These are phyloP conservation scores for Ogataea ramenticola DNA, from an alignment of 805 yeast species.

Conservation along the genomic window DNA sequence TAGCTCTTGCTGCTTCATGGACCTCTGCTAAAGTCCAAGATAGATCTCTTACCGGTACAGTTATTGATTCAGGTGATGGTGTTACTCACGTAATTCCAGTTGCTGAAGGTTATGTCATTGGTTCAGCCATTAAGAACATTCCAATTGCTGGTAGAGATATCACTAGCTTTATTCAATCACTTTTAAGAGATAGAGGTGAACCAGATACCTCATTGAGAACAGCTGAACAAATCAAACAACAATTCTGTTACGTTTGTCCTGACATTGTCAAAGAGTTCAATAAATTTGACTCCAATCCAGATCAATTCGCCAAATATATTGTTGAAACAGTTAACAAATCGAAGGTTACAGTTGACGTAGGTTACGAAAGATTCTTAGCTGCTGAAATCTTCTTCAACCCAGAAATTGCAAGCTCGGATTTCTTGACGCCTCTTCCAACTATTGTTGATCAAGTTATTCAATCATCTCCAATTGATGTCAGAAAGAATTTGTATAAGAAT, in stretches of 20 bases:
- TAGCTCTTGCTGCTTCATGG: constrained; percentile 99
- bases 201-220: constrained; percentile 88
- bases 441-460: constrained; percentile 95
- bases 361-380: constrained; percentile 95
- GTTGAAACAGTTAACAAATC: constrained; percentile 73
- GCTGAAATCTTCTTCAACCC: constrained; percentile 99
- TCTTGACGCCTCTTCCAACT: constrained; percentile 91
- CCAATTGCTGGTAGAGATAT: constrained; percentile 99
- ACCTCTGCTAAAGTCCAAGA: constrained; percentile 93
- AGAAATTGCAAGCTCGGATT: constrained; percentile 92
- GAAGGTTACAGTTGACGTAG: constrained; percentile 76
- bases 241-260: constrained; percentile 95
- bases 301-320: constrained; percentile 85
- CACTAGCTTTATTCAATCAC: constrained; percentile 84
- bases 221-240: constrained; percentile 95
- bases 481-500: constrained; percentile 92
- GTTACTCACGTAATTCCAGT: constrained; percentile 99
- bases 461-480: constrained; percentile 93
- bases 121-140: constrained; percentile 92
- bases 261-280: constrained; percentile 95
- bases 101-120: constrained; percentile 98
- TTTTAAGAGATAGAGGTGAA: constrained; percentile 96
- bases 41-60: constrained; percentile 95
- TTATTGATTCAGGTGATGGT: constrained; percentile 98
- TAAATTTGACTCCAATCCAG: constrained; percentile 90